These are phyloP conservation scores for Dactylellina sp. DNA, from an alignment of 2,329 filamentous ascomycete species.

Conservation along the genomic window DNA sequence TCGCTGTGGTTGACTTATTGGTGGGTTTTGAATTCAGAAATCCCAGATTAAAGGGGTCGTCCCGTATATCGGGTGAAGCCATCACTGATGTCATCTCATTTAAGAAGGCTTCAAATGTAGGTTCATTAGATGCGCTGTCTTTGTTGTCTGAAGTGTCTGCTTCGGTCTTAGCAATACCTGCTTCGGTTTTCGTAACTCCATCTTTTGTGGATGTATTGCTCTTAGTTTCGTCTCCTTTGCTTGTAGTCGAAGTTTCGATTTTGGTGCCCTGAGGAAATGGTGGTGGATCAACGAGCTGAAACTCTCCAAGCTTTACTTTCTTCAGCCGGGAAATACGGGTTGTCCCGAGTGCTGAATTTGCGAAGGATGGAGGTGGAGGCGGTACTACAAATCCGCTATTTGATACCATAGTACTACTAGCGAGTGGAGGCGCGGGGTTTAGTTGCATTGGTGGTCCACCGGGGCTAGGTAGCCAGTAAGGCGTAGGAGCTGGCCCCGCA, in stretches of 20 bases:
- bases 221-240: conserved; percentile 9
- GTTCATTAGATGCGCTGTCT: background rate
- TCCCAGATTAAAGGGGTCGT: conserved; percentile 23
- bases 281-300: conserved; percentile 6
- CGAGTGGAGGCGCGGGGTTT: background rate
- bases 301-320: conserved; percentile 10
- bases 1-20: conserved; percentile 24
- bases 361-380: background rate
- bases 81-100: conserved; percentile 14
- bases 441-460: conserved; percentile 16
- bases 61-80: conserved; percentile 36
- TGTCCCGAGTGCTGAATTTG: background rate
- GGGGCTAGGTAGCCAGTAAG: conserved; percentile 31
- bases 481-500: conserved; percentile 28
- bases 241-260: conserved; percentile 9
- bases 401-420: conserved; percentile 7
- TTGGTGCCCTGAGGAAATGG: background rate
- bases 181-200: conserved; percentile 23
- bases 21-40: conserved; percentile 3
- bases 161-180: conserved; percentile 1
- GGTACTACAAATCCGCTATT: background rate
- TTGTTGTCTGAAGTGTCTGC: conserved; percentile 7
- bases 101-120: conserved; percentile 23
- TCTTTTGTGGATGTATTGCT: conserved; percentile 17
- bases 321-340: background rate